Conservation (phyloP, 2,329 filamentous ascomycete genomes). For the Apiospora kogelbergensis region DNA sequence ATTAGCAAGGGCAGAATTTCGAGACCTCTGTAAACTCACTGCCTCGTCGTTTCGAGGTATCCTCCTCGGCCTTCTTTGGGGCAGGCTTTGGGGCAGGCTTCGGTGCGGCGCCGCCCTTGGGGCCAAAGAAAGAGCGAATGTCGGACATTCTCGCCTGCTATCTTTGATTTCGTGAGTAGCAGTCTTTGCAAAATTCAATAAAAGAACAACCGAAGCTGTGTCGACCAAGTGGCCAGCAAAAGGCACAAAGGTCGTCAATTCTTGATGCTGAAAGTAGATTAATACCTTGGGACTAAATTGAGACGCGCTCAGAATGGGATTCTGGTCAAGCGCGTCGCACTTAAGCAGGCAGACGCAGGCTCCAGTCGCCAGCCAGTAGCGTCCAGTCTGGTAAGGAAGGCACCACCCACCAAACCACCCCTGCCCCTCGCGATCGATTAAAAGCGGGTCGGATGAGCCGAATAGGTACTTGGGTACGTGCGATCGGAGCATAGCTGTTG, state of each 20-base stretch:
- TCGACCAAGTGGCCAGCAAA: neutral
- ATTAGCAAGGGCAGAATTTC: neutral
- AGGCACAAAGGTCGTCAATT: neutral
- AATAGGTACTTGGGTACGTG: conserved; percentile 5
- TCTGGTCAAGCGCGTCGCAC: no score
- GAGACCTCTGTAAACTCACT: conserved; percentile 38
- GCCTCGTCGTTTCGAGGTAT: conserved; percentile 43
- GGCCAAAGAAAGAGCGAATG: conserved; percentile 87
- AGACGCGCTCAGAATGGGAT: no score
- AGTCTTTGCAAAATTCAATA: neutral
- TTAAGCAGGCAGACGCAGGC: no score
- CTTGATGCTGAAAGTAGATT: neutral
- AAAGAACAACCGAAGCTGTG: neutral
- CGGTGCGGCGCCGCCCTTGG: conserved; percentile 63
- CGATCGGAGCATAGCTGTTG: conserved; percentile 11
- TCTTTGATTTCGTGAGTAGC: neutral
- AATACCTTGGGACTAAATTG: no score
- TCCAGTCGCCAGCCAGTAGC: no score
- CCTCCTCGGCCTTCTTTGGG: conserved; percentile 45
- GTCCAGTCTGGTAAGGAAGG: no score
- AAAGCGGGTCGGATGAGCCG: no score
- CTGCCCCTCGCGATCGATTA: no score
- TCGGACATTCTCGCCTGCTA: conserved; percentile 67
- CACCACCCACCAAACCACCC: no score
- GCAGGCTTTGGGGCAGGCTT: conserved; percentile 35